Evolutionary conservation across 83 land plant genomes (phyloP), one percentile per base, ranked within the genome.

Genomic region (Larix sibirica): DNA sequence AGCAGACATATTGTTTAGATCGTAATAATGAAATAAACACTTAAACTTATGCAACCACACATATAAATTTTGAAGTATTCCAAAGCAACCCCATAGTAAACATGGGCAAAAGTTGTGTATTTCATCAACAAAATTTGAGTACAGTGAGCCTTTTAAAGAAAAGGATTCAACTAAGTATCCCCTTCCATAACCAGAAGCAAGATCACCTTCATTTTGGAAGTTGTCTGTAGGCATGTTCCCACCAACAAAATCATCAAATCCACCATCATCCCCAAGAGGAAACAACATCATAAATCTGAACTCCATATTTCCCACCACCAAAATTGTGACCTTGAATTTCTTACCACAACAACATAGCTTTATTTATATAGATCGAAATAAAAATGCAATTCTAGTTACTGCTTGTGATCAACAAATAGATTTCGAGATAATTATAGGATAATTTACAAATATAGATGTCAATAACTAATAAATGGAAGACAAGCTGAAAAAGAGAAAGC

Each of bases 381-480:
- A 2, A 24, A 14, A 14, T 54, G 79, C 33, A 8, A 21, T 65
- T 21, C 28, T 24, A 65, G 68, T n/a, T 64, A 65, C 24, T 24
- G 28, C 68, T 65, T 65, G 26, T 4, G 18, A 74, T 74, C 77
- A 36, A 20, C 47, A 74, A 36, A 74, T 28, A 47, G 18, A 74
- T 74, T 42, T 74, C 1, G 16, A 28, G 36, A 18, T 74, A 6
- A 28, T 9, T 74, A 42, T 36, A 12, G 47, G 28, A 36, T 20
- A 87, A 87, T 88, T 87, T 84, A 74, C 89, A 87, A 83, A 87
- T 86, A 89, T 85, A 85, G 67, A 81, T 70, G 16, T 10, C 12
- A 10, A 10, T 54, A 10, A 12, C 12, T 54, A 12, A 54, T 54
- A 54, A 10, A 50, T 50, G 3, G 13, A 50, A 50, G 56, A 50